phyloP scores from a whole-genome alignment of 2,329 filamentous ascomycete genomes.

The Botrytis cinerea region DNA sequence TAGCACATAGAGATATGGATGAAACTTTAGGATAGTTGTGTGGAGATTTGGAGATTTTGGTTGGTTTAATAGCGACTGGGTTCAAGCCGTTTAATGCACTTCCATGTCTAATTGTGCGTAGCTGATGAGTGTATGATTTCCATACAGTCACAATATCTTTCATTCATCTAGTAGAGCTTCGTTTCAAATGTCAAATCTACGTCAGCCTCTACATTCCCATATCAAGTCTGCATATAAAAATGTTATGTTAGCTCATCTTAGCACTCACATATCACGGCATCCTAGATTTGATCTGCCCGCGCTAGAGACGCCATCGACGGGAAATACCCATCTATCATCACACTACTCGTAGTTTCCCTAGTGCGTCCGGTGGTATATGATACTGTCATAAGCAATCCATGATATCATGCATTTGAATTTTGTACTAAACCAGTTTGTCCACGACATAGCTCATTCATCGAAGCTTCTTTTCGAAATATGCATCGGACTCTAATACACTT shows the following conservation, averaged over 20 bases:
- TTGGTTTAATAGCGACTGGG: not conserved
- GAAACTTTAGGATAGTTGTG: not conserved
- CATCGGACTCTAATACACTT: not conserved
- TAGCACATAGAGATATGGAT: not conserved
- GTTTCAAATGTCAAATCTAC: not conserved
- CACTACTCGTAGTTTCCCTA: not conserved
- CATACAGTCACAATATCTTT: not conserved
- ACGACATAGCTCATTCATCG: not conserved
- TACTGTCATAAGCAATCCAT: not conserved
- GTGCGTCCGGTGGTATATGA: not conserved
- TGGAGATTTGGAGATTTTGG: not conserved
- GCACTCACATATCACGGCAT: not conserved
- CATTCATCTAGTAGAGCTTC: not conserved
- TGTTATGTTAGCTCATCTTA: not conserved
- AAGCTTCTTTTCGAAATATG: not conserved
- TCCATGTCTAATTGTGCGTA: not conserved
- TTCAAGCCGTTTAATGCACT: no score
- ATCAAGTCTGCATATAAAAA: not conserved
- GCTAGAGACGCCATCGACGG: not conserved
- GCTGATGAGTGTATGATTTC: not conserved
- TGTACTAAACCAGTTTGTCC: not conserved
- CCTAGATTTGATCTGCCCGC: not conserved
- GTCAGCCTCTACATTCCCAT: not conserved
- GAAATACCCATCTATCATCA: not conserved
- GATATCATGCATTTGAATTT: not conserved